Conservation (phyloP, 2,329 filamentous ascomycete genomes). For the Fusarium solani-melongenae region DNA sequence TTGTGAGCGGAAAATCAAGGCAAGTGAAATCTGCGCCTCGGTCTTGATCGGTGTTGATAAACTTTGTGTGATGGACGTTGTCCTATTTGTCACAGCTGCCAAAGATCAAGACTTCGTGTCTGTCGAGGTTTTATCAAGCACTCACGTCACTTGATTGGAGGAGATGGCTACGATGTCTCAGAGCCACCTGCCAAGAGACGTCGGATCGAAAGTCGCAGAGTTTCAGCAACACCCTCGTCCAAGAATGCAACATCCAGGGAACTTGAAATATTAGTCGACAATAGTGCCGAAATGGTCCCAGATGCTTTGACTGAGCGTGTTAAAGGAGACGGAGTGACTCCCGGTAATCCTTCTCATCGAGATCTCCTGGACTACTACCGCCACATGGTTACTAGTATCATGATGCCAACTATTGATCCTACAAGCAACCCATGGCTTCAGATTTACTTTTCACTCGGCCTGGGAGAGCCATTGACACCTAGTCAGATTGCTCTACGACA, state of each 20-base stretch:
- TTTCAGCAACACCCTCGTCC: not conserved
- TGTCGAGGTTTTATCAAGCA: not conserved
- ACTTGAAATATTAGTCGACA: not conserved
- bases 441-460: not conserved
- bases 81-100: not conserved
- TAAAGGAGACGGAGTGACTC: not conserved
- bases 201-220: not conserved
- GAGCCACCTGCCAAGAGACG: not conserved
- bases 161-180: not conserved
- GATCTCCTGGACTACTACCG: not conserved
- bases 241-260: not conserved
- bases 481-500: not conserved
- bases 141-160: not conserved
- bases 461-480: not conserved
- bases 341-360: not conserved
- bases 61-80: not conserved
- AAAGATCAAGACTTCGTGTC: not conserved
- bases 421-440: not conserved
- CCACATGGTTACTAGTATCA: not conserved
- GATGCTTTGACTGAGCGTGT: not conserved
- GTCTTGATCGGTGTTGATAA: not conserved
- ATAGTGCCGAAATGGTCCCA: not conserved
- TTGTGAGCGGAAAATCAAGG: not conserved
- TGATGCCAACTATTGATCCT: not conserved
- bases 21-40: not conserved